phyloP scores from a whole-genome alignment of 2,329 filamentous ascomycete genomes.

The Neonectria sp. region DNA sequence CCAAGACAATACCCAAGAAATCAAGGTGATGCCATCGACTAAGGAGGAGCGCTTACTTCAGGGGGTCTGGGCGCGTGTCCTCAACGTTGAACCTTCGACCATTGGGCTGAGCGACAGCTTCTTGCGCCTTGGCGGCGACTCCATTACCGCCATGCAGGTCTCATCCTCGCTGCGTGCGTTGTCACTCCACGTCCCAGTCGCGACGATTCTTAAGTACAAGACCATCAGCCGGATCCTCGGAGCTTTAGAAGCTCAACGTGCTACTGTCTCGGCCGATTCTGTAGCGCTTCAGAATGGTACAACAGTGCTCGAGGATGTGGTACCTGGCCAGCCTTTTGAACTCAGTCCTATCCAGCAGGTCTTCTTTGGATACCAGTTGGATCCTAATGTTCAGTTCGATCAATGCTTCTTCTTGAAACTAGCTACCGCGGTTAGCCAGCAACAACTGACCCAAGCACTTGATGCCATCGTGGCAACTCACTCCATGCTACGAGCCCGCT shows the following conservation, averaged over 20 bases:
- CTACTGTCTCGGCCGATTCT: not conserved
- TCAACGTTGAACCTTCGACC: constrained; percentile 10
- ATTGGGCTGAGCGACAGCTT: constrained; percentile 24
- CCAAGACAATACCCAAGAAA: not conserved
- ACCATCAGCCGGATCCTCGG: not conserved
- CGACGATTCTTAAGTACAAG: constrained; percentile 27
- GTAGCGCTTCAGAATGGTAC: not conserved
- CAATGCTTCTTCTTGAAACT: constrained; percentile 24
- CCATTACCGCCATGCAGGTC: constrained; percentile 29
- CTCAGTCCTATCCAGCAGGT: constrained; percentile 25
- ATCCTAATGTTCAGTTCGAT: constrained; percentile 19
- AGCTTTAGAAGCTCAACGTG: constrained; percentile 4
- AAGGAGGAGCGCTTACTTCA: constrained; percentile 43
- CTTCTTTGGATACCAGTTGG: constrained; percentile 23
- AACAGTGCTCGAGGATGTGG: not conserved
- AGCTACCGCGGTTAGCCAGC: not conserved
- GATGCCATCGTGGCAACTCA: constrained; percentile 15
- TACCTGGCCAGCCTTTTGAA: too few species aligned
- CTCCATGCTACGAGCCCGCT: constrained; percentile 24
- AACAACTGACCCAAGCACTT: constrained; percentile 8
- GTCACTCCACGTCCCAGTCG: constrained; percentile 9
- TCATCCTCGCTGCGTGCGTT: constrained; percentile 10
- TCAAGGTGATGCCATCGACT: constrained; percentile 10
- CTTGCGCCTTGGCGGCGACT: constrained; percentile 25
- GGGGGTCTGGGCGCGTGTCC: constrained; percentile 53